Evolutionary conservation across 2,329 filamentous ascomycete genomes (phyloP), one percentile per base, ranked within the genome.

Genomic region (Verruconis gallopava): DNA sequence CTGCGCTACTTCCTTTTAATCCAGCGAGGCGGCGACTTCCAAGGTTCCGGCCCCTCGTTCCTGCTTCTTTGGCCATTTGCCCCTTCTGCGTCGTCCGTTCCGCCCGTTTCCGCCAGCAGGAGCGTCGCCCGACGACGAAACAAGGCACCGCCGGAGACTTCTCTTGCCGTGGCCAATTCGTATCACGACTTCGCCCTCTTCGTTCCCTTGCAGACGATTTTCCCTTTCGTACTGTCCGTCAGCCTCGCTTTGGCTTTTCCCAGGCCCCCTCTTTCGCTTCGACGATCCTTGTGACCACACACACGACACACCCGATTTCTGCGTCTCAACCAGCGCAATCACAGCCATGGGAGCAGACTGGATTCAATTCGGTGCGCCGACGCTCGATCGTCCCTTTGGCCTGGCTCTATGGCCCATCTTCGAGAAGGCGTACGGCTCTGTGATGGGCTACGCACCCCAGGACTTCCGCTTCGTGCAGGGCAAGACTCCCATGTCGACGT

Each of bases 371-470:
- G 67, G 67, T 59, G 60, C 77, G 51, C 89, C 89, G 44, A 85
- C 85, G 48, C 72, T 96, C 63, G 88, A 95, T 61, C 78, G 83
- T 50, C 89, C 89, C 22, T 96, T 96, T 56, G 91, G 89, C 61
- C 69, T 96, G 52, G 72, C 83, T 49, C 67, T 95, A 63, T 96
- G 91, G 91, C 85, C 89, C 53, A 77, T 93, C 65, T 96, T 96
- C 74, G 82, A 81, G 67, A 85, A 86, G 69, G 79, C 72, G 53
- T 96, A 81, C 66, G 80, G 81, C 60, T 62, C 71, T 44, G 69
- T 85, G 49, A 73, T 74, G 45, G 89, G 89, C 55, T 93, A 89
- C 65, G 79, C 84, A 49, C 79, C 83, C 47, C 78, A 85, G 51
- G 79, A 95, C 48, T 96, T 96, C 68, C 68, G 73, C 50, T 96